Conservation (phyloP, 176 grass and related monocot species). For the Urochloa ruziziensis region DNA sequence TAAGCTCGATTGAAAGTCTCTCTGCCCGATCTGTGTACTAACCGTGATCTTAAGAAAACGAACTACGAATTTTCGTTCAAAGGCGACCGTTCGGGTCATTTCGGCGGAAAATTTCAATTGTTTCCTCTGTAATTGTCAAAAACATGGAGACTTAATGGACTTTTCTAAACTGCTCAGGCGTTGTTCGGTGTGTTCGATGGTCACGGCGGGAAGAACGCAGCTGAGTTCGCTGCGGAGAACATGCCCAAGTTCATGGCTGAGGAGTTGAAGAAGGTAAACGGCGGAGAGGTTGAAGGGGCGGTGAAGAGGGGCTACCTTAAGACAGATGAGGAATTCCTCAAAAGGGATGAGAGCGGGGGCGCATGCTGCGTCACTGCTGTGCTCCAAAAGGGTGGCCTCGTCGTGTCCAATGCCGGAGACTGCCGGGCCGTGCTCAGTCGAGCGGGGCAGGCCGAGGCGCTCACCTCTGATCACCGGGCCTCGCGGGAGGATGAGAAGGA, state of each 20-base stretch:
- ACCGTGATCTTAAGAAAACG: not conserved
- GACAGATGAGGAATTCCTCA: slow-evolving; percentile 81
- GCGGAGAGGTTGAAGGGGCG: slow-evolving; percentile 46
- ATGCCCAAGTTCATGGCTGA: slow-evolving; percentile 66
- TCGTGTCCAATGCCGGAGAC: slow-evolving; percentile 86
- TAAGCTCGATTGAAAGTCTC: slow-evolving; percentile 23
- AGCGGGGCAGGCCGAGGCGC: slow-evolving; percentile 66
- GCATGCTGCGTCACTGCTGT: slow-evolving; percentile 88
- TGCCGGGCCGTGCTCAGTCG: slow-evolving; percentile 87
- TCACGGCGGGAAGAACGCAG: slow-evolving; percentile 80
- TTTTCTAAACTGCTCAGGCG: slow-evolving; percentile 44
- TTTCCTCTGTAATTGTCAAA: not conserved
- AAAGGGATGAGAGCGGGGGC: slow-evolving; percentile 65
- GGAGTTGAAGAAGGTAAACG: slow-evolving; percentile 36
- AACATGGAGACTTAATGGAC: not conserved
- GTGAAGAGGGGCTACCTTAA: slow-evolving; percentile 65
- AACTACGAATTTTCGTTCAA: not conserved
- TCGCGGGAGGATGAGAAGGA: slow-evolving; percentile 75
- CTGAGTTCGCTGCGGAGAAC: slow-evolving; percentile 81
- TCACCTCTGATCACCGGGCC: slow-evolving; percentile 80
- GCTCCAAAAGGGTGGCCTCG: slow-evolving; percentile 55
- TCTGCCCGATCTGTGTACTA: not conserved
- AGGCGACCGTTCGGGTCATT: not conserved
- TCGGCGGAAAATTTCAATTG: not conserved
- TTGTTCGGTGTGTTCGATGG: slow-evolving; percentile 97